These are phyloP conservation scores for Ceratobasidium sp. DNA, from an alignment of 1,284 basidiomycete genomes.

Conservation along the genomic window DNA sequence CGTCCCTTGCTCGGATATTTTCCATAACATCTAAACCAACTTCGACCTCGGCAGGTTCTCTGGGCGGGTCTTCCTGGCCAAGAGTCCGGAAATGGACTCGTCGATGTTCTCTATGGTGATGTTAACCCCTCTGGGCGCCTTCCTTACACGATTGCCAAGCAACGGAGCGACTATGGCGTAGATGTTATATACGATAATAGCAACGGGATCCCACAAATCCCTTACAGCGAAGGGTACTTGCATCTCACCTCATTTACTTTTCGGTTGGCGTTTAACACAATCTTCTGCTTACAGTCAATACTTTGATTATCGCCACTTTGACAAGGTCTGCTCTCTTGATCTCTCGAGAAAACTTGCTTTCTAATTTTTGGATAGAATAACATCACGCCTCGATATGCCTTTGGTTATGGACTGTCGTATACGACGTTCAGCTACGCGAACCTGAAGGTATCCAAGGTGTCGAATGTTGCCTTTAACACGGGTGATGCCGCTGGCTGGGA, in stretches of 20 bases:
- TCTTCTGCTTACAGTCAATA: slow-evolving; percentile 41
- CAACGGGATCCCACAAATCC: slow-evolving; percentile 63
- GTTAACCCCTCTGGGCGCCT: slow-evolving; percentile 80
- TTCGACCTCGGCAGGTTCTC: slow-evolving; percentile 57
- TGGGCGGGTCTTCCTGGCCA: slow-evolving; percentile 79
- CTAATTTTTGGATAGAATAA: slow-evolving; percentile 41
- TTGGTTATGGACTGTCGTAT: slow-evolving; percentile 62
- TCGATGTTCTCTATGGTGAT: slow-evolving; percentile 75
- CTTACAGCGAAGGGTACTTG: slow-evolving; percentile 71
- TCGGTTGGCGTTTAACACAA: background rate
- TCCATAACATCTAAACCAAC: background rate
- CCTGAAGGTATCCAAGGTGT: slow-evolving; percentile 13
- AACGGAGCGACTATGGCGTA: slow-evolving; percentile 50
- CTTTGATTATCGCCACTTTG: slow-evolving; percentile 50
- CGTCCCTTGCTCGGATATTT: background rate
- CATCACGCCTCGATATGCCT: slow-evolving; percentile 57
- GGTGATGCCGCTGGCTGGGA: slow-evolving; percentile 29
- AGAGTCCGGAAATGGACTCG: slow-evolving; percentile 79
- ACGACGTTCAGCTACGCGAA: slow-evolving; percentile 57
- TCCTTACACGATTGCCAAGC: slow-evolving; percentile 84
- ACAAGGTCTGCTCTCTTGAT: slow-evolving; percentile 20
- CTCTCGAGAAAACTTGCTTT: background rate
- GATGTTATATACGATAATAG: slow-evolving; percentile 53
- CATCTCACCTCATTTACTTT: background rate
- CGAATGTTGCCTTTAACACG: background rate